Evolutionary conservation across 345 rosid species (phyloP), one percentile per base, ranked within the genome.

Genomic region (Cardamine occulta): DNA sequence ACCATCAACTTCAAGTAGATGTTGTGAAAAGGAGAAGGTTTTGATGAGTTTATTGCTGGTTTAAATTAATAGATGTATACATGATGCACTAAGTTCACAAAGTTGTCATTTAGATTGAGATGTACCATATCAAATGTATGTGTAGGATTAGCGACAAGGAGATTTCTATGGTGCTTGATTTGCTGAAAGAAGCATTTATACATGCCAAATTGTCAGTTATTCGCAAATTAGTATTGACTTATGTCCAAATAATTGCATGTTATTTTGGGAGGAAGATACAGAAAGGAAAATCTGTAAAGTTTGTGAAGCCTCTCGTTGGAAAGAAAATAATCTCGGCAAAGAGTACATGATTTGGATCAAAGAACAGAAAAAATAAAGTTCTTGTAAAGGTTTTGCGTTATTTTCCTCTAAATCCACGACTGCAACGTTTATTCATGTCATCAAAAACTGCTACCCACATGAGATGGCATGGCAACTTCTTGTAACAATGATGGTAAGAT

Each of bases 221-320:
- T 49, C 13, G 13, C 49, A 62, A 60, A 6, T 39, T 62, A 12
- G 32, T 32, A 9, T 12, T 62, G 32, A 39, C 18, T 1, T 62
- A 6, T 60, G 31, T 12, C 65, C 48, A 60, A 60, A 60, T 60
- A 9, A 60, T 3, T 60, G 65, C 48, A 60, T 60, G 65, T 37
- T 60, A 60, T 37, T 19, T 5, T 37, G 17, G 48, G 47, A 29
- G 1, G 48, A 0, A 2, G 1, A 37, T 19, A 15, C 48, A 18
- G 2, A 60, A 1, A 37, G 29, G 10, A 0, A 37, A 3, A 11
- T 2, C 23, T 60, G 65, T 5, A 19, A 5, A 37, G 29, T 60
- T 5, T 60, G 17, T 37, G 29, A 60, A 19, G 4, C 21, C 4
- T 58, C 12, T 58, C 9, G 31, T 13, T 55, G 52, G 52, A 17